phyloP scores from a whole-genome alignment of 805 yeast genomes.

The Schwanniomyces sp. region DNA sequence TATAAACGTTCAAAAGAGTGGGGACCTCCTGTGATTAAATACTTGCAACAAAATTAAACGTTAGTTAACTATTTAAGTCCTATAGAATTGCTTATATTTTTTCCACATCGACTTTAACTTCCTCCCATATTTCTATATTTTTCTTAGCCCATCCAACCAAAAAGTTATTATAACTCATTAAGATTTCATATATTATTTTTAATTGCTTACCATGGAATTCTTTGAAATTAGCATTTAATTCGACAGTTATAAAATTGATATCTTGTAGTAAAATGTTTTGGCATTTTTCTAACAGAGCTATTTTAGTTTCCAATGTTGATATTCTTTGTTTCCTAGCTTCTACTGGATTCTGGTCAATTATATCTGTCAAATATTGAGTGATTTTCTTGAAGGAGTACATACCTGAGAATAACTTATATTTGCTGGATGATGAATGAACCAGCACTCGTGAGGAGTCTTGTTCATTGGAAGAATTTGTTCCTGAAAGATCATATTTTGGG shows the following conservation, averaged over 20 bases:
- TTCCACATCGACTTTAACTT: conserved; percentile 45
- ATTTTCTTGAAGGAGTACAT: conserved; percentile 46
- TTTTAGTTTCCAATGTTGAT: conserved; percentile 47
- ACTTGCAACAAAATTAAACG: conserved; percentile 11
- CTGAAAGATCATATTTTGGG: conserved; percentile 19
- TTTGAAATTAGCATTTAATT: conserved; percentile 46
- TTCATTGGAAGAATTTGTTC: neutral
- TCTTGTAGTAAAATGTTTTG: conserved; percentile 42
- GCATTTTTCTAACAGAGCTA: conserved; percentile 54
- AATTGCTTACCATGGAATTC: conserved; percentile 51
- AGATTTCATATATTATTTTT: conserved; percentile 50
- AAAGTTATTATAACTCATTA: conserved; percentile 53
- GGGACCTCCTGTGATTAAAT: conserved; percentile 62
- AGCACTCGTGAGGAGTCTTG: conserved; percentile 7
- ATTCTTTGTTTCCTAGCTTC: conserved; percentile 58
- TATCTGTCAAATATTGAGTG: conserved; percentile 53
- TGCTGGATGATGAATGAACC: conserved; percentile 21
- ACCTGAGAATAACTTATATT: conserved; percentile 53
- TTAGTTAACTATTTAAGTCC: neutral
- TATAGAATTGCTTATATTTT: conserved; percentile 15
- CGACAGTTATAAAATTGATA: conserved; percentile 41
- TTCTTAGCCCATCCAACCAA: conserved; percentile 67
- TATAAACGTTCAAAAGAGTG: conserved; percentile 67
- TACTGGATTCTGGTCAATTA: conserved; percentile 68
- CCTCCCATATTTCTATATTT: conserved; percentile 68